phyloP scores from a whole-genome alignment of 2,329 filamentous ascomycete genomes.

The Penicillium aurantiogriseum region DNA sequence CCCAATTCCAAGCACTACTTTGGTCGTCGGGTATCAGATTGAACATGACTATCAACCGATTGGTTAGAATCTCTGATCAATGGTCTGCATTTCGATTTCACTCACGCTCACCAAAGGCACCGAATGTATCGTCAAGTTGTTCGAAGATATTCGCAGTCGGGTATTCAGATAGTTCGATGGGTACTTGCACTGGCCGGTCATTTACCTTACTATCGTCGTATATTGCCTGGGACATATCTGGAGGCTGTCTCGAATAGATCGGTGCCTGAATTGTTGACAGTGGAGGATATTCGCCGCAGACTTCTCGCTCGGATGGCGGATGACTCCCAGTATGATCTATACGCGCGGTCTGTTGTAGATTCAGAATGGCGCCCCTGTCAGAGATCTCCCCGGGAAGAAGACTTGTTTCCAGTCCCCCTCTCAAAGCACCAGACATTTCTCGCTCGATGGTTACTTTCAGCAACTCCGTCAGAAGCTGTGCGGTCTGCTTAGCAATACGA shows the following conservation, averaged over 20 bases:
- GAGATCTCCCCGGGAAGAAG: neutral
- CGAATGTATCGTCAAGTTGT: slow-evolving; percentile 9
- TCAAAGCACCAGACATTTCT: slow-evolving; percentile 15
- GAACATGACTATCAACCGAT: slow-evolving; percentile 7
- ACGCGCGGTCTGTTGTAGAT: neutral
- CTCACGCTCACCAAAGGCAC: slow-evolving; percentile 10
- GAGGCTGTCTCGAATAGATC: neutral
- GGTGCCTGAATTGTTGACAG: neutral
- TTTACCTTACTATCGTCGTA: neutral
- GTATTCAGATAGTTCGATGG: neutral
- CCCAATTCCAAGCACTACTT: slow-evolving; percentile 11
- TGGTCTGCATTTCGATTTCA: neutral
- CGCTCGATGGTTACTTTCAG: slow-evolving; percentile 25
- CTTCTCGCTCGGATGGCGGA: neutral
- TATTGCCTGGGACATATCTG: neutral
- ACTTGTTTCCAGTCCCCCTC: neutral
- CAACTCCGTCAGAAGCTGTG: slow-evolving; percentile 29
- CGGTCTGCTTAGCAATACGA: slow-evolving; percentile 28
- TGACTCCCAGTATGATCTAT: neutral
- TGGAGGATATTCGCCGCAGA: neutral
- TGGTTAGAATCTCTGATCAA: neutral
- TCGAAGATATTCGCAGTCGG: slow-evolving; percentile 10
- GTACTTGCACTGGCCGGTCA: neutral
- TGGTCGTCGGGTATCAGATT: slow-evolving; percentile 11
- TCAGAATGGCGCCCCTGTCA: neutral